Base-by-base conservation (phyloP, 2,329 filamentous ascomycete species). In the Penicillium olsonii region DNA sequence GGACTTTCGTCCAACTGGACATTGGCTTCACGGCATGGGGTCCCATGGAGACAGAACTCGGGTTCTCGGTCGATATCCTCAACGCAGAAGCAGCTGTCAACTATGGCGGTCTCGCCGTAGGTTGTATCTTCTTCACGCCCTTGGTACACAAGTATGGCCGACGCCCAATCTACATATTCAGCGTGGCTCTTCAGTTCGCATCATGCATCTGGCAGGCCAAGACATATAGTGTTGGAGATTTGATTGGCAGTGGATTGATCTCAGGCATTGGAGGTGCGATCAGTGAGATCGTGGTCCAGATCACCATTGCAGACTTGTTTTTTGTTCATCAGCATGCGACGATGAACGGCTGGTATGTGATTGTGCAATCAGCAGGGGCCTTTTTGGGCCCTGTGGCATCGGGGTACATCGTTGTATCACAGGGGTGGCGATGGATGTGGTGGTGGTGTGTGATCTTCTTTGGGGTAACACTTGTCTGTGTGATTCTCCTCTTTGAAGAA, bases 351-450 rank as follows among this genome's bases (percentile, higher is more conserved):
- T 68, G 75, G 34, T 81, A 75, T 51, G 61, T 78, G 40, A 71
- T 68, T 55, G 62, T 67, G 4, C 49, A 57, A 14, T 62, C 46
- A 9, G 43, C 64, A 40, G 62, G 66, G n/a, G 63, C 67, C 2
- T 74, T 67, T 19, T 60, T 79, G 0, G 71, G 67, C 1, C 68
- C 72, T 0, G 57, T 60, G 1, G 57, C 56, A 2, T 57, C 57
- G 11, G 68, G 65, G 6, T 69, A 65, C 34, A 62, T 74, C 14
- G 69, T 71, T 0, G 58, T 63, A 0, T 56, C 61, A 2, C 69
- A 75, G 53, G 77, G 75, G 0, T 82, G 78, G 78, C 66, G 77
- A 22, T 80, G 75, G 76, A 69, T 74, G 8, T 80, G 71, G 69
- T 80, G 76, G 76, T 79, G 69, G 68, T 71, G 62, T 38, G 64